Evolutionary conservation across 108 stramenopile genomes (phyloP).

Genomic region (Cylindrotheca closterium): DNA sequence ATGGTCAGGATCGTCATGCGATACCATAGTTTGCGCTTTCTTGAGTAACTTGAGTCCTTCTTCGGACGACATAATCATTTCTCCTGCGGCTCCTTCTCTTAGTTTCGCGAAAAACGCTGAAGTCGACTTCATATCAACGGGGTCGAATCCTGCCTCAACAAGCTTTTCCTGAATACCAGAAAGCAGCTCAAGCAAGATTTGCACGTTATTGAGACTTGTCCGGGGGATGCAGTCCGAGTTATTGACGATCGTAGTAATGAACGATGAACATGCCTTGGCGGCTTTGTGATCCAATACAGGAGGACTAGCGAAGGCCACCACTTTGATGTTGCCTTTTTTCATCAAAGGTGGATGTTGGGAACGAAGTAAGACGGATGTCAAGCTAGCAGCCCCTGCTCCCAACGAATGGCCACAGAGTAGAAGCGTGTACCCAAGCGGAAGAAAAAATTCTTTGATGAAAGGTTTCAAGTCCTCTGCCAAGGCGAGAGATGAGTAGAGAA

Average conservation of each 20-base stretch:
- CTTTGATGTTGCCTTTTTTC: background rate
- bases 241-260: constrained; percentile 61
- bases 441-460: constrained; percentile 40
- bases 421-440: constrained; percentile 50
- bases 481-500: constrained; percentile 33
- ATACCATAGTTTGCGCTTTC: constrained; percentile 9
- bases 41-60: constrained; percentile 22
- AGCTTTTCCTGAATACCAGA: constrained; percentile 35
- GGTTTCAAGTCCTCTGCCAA: constrained; percentile 39
- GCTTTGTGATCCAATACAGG: constrained; percentile 41
- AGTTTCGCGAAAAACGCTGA: constrained; percentile 16
- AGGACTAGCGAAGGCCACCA: constrained; percentile 59
- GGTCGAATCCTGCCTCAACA: constrained; percentile 29
- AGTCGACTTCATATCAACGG: constrained; percentile 14
- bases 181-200: constrained; percentile 29
- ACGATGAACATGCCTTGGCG: constrained; percentile 35
- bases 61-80: constrained; percentile 35
- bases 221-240: constrained; percentile 62
- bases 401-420: constrained; percentile 47
- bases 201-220: constrained; percentile 28
- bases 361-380: constrained; percentile 42
- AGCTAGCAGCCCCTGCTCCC: constrained; percentile 50
- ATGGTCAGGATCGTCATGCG: constrained; percentile 39
- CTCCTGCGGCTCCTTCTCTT: constrained; percentile 25
- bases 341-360: constrained; percentile 28